Evolutionary conservation across 2,329 filamentous ascomycete genomes (phyloP).

Genomic region (Didymella exigua): DNA sequence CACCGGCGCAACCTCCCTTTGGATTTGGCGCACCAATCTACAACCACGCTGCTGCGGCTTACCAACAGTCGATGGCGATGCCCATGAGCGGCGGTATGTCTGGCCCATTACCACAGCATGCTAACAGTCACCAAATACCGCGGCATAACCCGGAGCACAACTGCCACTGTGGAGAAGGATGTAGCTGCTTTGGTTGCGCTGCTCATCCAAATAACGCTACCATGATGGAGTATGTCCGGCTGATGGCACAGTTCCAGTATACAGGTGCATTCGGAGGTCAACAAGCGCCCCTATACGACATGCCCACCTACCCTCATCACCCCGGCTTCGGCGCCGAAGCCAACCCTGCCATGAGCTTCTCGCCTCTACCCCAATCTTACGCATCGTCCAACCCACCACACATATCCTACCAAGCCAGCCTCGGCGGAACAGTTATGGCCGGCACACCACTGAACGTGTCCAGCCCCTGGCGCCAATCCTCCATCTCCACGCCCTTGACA

Average conservation of each 20-base stretch:
- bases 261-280: conserved; percentile 41
- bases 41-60: conserved; percentile 39
- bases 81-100: conserved; percentile 30
- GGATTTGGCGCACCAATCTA: conserved; percentile 44
- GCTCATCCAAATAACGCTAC: conserved; percentile 71
- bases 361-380: conserved; percentile 25
- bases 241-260: conserved; percentile 46
- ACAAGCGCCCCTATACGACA: conserved; percentile 42
- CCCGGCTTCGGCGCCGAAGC: conserved; percentile 38
- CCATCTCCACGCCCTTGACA: conserved; percentile 20
- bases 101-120: conserved; percentile 28
- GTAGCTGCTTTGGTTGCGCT: conserved; percentile 71
- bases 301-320: conserved; percentile 45
- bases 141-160: conserved; percentile 51
- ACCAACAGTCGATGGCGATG: conserved; percentile 43
- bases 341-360: conserved; percentile 21
- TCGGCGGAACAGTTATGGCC: conserved; percentile 27
- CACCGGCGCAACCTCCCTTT: conserved; percentile 27
- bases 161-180: conserved; percentile 69
- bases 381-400: conserved; percentile 24
- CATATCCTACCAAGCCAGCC: conserved; percentile 29
- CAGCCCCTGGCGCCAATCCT: conserved; percentile 32
- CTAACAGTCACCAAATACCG: conserved; percentile 37
- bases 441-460: conserved; percentile 23
- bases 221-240: conserved; percentile 60